Evolutionary conservation across 2,329 filamentous ascomycete genomes (phyloP), one percentile per base, ranked within the genome.

Genomic region (Bipolaris bicolor): DNA sequence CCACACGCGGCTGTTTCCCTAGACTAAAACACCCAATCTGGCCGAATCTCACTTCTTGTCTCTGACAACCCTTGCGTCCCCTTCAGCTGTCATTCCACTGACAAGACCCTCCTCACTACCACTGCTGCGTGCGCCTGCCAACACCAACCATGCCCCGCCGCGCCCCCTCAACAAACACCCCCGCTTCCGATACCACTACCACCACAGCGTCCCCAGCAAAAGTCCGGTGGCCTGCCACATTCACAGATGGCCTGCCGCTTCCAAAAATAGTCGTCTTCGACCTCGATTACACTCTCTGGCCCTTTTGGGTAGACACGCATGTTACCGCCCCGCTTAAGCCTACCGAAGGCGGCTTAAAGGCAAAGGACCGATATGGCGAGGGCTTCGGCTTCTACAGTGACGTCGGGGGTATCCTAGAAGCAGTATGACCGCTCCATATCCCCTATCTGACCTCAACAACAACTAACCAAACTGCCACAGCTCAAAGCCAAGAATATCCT

Each of bases 241-340:
- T 89, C 77, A 85, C 79, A 59, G 86, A 89, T 65, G 83, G 86
- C 40, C 84, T 87, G 0, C 90, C 92, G 0, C 84, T 97, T 1
- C 93, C 93, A 0, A 87, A 88, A 60, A 84, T 97, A 65, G 84
- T 98, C 68, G 90, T 95, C 62, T 97, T 98, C 79, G 95, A 98
- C 76, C 86, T 98, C 61, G 94, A 98, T 82, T 98, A 97, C 82
- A 98, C 95, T 0, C 83, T 98, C n/a, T 98, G 94, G 95, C 92
- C 93, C 4, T 97, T 97, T 79, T 98, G 94, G 94, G 89, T 96
- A 1, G 95, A 98, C 80, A 97, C 92, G 3, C 93, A 97, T 78
- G 90, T 95, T 67, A 86, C 87, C 22, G 84, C 87, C 6, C 93
- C 92, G 0, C 79, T 97, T 48, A 88, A 87, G 63, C 67, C 76